Conservation (phyloP, 345 rosid species). For the Dipteronia dyeriana region DNA sequence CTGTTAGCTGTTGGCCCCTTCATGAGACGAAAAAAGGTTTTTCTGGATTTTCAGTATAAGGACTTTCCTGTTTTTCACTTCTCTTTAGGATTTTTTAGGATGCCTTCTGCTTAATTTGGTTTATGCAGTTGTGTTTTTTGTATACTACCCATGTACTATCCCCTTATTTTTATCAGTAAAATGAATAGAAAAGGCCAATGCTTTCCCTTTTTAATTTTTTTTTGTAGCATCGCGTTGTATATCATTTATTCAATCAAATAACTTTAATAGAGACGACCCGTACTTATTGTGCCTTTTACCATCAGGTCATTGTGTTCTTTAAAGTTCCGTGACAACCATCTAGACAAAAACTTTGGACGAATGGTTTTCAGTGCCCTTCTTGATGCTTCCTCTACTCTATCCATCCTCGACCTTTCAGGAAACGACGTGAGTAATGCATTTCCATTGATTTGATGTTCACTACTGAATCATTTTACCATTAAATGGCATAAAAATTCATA, state of each 20-base stretch:
- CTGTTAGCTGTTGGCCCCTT: neutral
- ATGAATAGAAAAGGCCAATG: neutral
- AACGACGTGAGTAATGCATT: constrained; percentile 60
- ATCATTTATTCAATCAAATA: constrained; percentile 5
- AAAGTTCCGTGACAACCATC: constrained; percentile 52
- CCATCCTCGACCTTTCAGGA: constrained; percentile 79
- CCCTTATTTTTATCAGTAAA: neutral
- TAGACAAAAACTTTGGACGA: constrained; percentile 47
- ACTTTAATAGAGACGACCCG: neutral
- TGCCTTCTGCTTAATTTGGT: neutral
- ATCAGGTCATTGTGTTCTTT: constrained; percentile 69
- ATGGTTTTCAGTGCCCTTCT: constrained; percentile 56
- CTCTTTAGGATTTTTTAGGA: neutral
- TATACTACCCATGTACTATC: neutral
- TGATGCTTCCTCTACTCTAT: constrained; percentile 53
- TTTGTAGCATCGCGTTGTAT: neutral
- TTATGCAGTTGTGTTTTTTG: neutral
- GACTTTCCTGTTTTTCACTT: neutral
- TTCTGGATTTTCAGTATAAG: neutral
- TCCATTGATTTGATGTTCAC: constrained; percentile 8
- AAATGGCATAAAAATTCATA: constrained; percentile 16
- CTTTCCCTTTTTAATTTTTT: neutral
- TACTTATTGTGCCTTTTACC: constrained; percentile 8
- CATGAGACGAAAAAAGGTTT: neutral
- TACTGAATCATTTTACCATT: constrained; percentile 17